phyloP scores from a whole-genome alignment of 78 protist genomes.

The Dictyostelium capitatum region DNA sequence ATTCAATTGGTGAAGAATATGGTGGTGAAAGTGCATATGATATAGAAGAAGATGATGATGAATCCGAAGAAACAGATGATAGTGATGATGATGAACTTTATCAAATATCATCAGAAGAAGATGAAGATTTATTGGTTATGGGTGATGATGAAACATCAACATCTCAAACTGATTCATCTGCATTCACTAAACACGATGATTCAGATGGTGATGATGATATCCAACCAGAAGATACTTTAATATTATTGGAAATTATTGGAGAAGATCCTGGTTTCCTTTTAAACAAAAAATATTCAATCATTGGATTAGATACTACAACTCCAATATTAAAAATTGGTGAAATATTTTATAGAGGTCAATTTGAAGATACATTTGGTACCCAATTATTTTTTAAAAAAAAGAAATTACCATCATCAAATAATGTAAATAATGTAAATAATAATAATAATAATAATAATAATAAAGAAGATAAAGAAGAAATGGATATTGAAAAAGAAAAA shows the following conservation, averaged over 20 bases:
- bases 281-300: constrained; percentile 19
- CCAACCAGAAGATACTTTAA: constrained; percentile 25
- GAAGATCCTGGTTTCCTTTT: constrained; percentile 39
- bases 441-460: constrained; percentile 1
- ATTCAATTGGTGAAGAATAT: background rate
- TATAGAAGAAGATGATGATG: constrained; percentile 22
- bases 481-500: background rate
- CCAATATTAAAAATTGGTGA: constrained; percentile 43
- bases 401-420: background rate
- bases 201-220: constrained; percentile 13
- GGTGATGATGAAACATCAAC: background rate
- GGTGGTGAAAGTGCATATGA: constrained; percentile 17
- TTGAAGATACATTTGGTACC: constrained; percentile 20
- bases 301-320: constrained; percentile 2
- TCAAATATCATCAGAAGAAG: constrained; percentile 26
- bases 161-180: background rate
- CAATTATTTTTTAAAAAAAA: constrained; percentile 23
- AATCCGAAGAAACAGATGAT: constrained; percentile 12
- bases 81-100: constrained; percentile 47
- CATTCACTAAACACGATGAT: background rate
- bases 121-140: background rate
- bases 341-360: constrained; percentile 21
- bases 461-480: background rate
- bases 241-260: background rate
- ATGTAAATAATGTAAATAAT: background rate